Base-by-base conservation (phyloP, 2,329 filamentous ascomycete genomes). In the Ceratocystis papillata region DNA sequence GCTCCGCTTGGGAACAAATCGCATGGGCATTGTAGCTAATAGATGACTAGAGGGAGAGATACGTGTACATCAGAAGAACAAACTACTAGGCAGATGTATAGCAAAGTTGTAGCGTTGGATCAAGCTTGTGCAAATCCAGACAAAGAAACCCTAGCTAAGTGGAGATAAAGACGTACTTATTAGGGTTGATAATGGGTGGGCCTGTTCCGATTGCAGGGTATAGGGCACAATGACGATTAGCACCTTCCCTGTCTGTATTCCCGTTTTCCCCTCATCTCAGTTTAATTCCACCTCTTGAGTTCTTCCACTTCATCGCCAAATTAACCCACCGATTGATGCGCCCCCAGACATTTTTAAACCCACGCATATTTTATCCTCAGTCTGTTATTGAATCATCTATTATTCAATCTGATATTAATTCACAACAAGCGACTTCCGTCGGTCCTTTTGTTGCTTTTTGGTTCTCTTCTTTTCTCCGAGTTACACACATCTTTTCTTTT, bases 1-100 rank as follows among this genome's bases (percentile, higher is more conserved):
- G 68, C 77, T 77, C 67, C 76, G 77, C 68, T 79, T 78, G 41
- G 82, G 80, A 55, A 81, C 69, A 67, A 80, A 79, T 45, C 64
- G 70, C 20, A 71, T 70, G 64, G 73, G 74, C 53, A 69, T 63
- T 73, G 75, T 74, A 44, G 46, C 60, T 37, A 22, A 12, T n/a
- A 5, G 3, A 53, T 7, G n/a, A 22, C 7, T 10, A 53, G n/a
- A 12, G 6, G n/a, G 1, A 17, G 5, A 2, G n/a, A 25, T 25
- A 12, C 6, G 7, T 10, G 7, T 53, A 53, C 10, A 53, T 22
- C 48, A 53, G 3, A 41, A 41, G 1, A 20, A 0, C 48, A 12
- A n/a, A 7, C 22, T 53, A 20, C n/a, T 1, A 22, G 48, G n/a
- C n/a, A 7, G 7, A n/a, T 53, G 48, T 22, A 6, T 22, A n/a